phyloP scores from a whole-genome alignment of 495 filamentous ascomycete species.

The Penicillium verhagenii region DNA sequence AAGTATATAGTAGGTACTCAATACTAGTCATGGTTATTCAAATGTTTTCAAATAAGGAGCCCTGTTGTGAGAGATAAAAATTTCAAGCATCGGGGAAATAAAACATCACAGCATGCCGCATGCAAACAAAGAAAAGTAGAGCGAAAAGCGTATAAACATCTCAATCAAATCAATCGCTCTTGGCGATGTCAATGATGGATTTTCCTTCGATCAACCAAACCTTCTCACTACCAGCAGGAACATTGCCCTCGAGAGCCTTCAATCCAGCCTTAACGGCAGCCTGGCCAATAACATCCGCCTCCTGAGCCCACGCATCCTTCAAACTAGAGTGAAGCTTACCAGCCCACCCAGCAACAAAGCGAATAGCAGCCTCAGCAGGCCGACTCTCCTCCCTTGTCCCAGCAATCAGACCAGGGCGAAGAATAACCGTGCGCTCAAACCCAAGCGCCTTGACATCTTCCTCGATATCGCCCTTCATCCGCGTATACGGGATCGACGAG shows the following conservation, averaged over 20 bases:
- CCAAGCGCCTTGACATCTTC: conserved; percentile 66
- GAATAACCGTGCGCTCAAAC: conserved; percentile 71
- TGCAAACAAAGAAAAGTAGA: not conserved
- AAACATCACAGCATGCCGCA: not conserved
- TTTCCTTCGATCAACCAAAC: conserved; percentile 39
- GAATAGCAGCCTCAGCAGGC: conserved; percentile 44
- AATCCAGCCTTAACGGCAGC: conserved; percentile 61
- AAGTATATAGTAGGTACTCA: not conserved
- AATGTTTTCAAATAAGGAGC: not conserved
- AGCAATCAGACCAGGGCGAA: conserved; percentile 74
- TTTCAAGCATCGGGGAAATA: too few relatives aligned
- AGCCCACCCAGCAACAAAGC: conserved; percentile 46
- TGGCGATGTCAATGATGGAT: conserved; percentile 38
- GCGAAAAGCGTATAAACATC: not conserved
- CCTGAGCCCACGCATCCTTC: conserved; percentile 70
- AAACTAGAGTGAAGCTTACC: conserved; percentile 54
- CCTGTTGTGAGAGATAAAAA: too few relatives aligned
- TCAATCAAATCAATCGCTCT: conserved; percentile 10
- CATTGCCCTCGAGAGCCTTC: conserved; percentile 47
- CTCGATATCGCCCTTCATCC: conserved; percentile 83
- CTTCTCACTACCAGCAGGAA: conserved; percentile 43
- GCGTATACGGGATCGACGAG: conserved; percentile 53
- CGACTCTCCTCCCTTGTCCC: conserved; percentile 63
- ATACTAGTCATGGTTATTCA: not conserved
- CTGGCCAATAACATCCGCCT: conserved; percentile 68